A percentile compares a stretch with the other conserved stretches of the same genome.
These are phyloP conservation scores for Basipetospora chlamydospora DNA, from an alignment of 2,329 filamentous ascomycete species.

Conservation along the genomic window DNA sequence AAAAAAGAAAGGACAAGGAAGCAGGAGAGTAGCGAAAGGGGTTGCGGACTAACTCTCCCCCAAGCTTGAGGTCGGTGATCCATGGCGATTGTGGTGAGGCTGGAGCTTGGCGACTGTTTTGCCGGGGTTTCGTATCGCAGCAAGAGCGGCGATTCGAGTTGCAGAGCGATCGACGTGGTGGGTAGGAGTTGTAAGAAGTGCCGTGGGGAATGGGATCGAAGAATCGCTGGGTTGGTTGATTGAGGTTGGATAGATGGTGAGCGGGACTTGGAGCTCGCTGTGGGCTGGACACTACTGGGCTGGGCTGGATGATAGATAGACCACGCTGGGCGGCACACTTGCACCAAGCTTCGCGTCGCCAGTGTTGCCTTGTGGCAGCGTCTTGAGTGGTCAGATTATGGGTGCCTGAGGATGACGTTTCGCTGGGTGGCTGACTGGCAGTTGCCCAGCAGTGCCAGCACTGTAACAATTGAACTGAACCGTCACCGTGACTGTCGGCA, in stretches of 20 bases:
- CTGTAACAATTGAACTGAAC: not conserved
- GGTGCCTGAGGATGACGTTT: slow-evolving; percentile 4
- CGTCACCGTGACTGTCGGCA: too few species aligned
- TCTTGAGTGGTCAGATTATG: not conserved
- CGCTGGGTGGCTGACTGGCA: not conserved
- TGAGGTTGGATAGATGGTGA: too few species aligned
- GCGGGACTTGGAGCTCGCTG: too few species aligned
- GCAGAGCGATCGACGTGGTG: too few species aligned
- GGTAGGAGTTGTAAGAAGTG: too few species aligned
- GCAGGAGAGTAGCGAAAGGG: slow-evolving; percentile 10
- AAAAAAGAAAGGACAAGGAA: slow-evolving; percentile 1
- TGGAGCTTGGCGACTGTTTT: too few species aligned
- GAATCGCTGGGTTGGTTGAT: not conserved
- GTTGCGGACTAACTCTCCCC: slow-evolving; percentile 45
- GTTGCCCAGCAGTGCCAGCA: too few species aligned
- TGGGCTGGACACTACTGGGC: too few species aligned
- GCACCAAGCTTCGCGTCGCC: slow-evolving; percentile 5
- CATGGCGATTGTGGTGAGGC: slow-evolving; percentile 28
- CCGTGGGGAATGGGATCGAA: too few species aligned
- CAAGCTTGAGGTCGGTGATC: slow-evolving; percentile 60
- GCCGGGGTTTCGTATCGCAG: too few species aligned
- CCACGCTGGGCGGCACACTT: not conserved
- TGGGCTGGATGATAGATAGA: too few species aligned
- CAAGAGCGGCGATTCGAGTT: too few species aligned
- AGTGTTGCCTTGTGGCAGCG: slow-evolving; percentile 2